Base-by-base conservation (phyloP, 192 early-diverging fungal species). In the Chytriomyces confervae region DNA sequence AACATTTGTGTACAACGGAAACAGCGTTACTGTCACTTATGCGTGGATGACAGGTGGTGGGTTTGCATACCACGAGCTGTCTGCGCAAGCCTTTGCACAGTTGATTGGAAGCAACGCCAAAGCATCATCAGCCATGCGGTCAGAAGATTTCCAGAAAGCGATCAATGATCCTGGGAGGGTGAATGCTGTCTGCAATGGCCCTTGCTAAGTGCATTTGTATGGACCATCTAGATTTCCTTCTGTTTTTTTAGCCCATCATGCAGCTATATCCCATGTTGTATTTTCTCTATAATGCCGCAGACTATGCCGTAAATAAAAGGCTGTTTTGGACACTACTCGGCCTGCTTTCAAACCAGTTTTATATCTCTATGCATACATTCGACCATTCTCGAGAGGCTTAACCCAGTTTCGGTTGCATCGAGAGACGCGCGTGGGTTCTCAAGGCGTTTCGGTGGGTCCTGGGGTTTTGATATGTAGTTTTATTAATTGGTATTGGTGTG, bases 1-100 rank as follows among this genome's bases (percentile, higher is more conserved):
- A 5, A 76, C 74, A 46, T 76, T 76, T 50, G 50, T 49, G 7
- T 76, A 76, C 63, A 76, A 66, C 27, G 74, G 74, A 66, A 66
- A 66, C 18, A 66, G 61, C 23, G 74, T 76, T 7, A 76, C 62
- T 20, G 63, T 76, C 48, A 49, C 16, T 18, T 76, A 66, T 66
- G 64, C 64, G 8, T 76, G 74, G 74, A 61, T 43, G 64, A 76
- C 74, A 0, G 47, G 36, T 11, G 74, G 74, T 36, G 74, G 74
- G 29, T 49, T n/a, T 66, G 13, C 13, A 1, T 76, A 76, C 36
- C 74, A 76, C 50, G 74, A 76, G 46, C 24, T 76, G 44, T 46
- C 46, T 10, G 20, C 74, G 44, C 11, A 46, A 20, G 74, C 74
- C 8, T 76, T 76, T 66, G 74, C 74, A 5, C 23, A 66, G 20